phyloP scores from a whole-genome alignment of 129 eudicot genomes.

The Mikania micrantha region DNA sequence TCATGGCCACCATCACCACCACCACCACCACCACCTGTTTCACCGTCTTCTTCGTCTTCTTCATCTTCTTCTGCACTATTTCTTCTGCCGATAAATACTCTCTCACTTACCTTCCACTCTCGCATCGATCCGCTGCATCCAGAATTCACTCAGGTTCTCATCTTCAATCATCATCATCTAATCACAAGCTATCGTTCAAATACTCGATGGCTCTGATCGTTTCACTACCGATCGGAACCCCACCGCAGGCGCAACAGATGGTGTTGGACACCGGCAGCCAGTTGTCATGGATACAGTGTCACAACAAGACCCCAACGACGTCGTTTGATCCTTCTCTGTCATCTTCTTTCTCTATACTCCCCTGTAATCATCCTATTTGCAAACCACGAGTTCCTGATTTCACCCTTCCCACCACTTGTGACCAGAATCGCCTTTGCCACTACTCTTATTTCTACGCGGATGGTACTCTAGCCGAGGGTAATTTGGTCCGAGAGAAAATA shows the following conservation, averaged over 20 bases:
- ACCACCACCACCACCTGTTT: neutral
- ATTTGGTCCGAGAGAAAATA: slow-evolving; percentile 61
- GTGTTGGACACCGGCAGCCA: slow-evolving; percentile 84
- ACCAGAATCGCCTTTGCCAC: slow-evolving; percentile 72
- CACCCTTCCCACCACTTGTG: slow-evolving; percentile 73
- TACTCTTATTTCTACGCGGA: slow-evolving; percentile 83
- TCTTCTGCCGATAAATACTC: slow-evolving; percentile 20
- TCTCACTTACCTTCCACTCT: slow-evolving; percentile 36
- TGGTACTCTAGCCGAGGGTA: slow-evolving; percentile 85
- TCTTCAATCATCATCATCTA: slow-evolving; percentile 8
- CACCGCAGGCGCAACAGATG: slow-evolving; percentile 78
- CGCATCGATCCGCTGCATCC: slow-evolving; percentile 32
- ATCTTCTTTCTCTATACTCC: slow-evolving; percentile 69
- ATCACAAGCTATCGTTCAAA: slow-evolving; percentile 43
- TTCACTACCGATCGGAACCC: slow-evolving; percentile 70
- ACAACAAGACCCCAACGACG: slow-evolving; percentile 48
- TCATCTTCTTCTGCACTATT: slow-evolving; percentile 1
- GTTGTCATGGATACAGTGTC: slow-evolving; percentile 87
- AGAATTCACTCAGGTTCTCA: neutral
- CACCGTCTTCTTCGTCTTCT: neutral
- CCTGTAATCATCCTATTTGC: slow-evolving; percentile 73
- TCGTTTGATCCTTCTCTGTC: slow-evolving; percentile 74
- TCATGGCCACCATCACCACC: neutral
- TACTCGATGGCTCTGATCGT: slow-evolving; percentile 77
- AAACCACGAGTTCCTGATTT: slow-evolving; percentile 75